Evolutionary conservation across 1,284 basidiomycete species (phyloP).

Genomic region (Peniophora sp.): DNA sequence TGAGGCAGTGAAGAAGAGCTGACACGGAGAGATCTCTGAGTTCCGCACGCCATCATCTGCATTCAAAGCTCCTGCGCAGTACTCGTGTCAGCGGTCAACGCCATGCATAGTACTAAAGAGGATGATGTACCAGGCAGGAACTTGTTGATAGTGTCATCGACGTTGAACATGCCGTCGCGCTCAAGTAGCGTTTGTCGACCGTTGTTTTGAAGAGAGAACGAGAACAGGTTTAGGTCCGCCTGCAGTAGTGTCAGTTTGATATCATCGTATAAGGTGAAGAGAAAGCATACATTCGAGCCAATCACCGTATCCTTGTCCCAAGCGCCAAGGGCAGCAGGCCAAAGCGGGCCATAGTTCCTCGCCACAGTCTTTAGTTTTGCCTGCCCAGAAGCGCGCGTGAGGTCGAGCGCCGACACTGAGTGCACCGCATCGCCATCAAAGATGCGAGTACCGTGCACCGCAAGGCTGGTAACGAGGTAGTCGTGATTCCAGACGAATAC

Average conservation of each 20-base stretch:
- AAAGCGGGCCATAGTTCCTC: conserved; percentile 73
- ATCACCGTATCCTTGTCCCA: conserved; percentile 53
- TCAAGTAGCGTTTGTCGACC: conserved; percentile 39
- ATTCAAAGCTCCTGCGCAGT: conserved; percentile 34
- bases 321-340: conserved; percentile 56
- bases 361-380: conserved; percentile 53
- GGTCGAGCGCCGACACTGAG: conserved; percentile 68
- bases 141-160: conserved; percentile 68
- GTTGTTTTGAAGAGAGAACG: conserved; percentile 45
- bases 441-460: conserved; percentile 40
- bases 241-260: conserved; percentile 19
- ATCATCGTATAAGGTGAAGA: neutral
- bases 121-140: conserved; percentile 60
- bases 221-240: conserved; percentile 72
- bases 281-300: conserved; percentile 63
- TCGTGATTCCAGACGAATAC: conserved; percentile 69
- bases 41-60: conserved; percentile 27
- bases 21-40: conserved; percentile 41
- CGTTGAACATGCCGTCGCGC: conserved; percentile 54
- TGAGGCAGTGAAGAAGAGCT: conserved; percentile 73
- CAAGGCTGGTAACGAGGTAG: conserved; percentile 66
- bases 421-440: conserved; percentile 77
- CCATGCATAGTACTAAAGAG: neutral
- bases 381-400: conserved; percentile 18
- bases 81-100: too few relatives aligned